Conservation (phyloP, 164 flowering plant species). For the Magnolia changhungtana region DNA sequence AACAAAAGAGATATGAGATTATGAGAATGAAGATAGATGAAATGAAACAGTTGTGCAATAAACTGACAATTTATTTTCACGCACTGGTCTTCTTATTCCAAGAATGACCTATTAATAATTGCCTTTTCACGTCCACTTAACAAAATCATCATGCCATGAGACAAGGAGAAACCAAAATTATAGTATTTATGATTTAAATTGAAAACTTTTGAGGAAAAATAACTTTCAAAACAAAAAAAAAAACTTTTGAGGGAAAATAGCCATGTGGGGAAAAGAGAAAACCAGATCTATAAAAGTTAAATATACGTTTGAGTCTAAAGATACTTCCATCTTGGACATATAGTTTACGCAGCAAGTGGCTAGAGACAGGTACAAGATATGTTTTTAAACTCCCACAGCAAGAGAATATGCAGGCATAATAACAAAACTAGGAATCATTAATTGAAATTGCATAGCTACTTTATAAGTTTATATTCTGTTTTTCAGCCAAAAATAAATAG, state of each 20-base stretch:
- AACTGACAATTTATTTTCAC: background rate
- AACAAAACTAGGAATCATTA: background rate
- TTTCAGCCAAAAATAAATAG: background rate
- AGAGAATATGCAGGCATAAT: background rate
- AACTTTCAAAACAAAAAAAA: too few species aligned
- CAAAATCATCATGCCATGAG: background rate
- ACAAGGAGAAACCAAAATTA: background rate
- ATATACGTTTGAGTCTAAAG: background rate
- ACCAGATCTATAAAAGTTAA: too few species aligned
- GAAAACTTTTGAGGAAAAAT: background rate
- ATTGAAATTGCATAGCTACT: background rate
- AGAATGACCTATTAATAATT: background rate
- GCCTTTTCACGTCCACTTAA: background rate
- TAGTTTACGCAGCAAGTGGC: background rate
- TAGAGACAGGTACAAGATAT: background rate
- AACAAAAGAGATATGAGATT: background rate
- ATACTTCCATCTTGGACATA: background rate
- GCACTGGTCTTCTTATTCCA: background rate
- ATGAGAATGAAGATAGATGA: background rate
- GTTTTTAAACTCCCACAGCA: background rate
- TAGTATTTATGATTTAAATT: background rate
- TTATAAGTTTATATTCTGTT: background rate
- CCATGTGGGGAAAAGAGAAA: background rate
- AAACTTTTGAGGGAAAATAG: background rate
- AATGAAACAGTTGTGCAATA: background rate